Conservation (phyloP, 2,329 filamentous ascomycete genomes). For the Colletotrichum chrysophilum region DNA sequence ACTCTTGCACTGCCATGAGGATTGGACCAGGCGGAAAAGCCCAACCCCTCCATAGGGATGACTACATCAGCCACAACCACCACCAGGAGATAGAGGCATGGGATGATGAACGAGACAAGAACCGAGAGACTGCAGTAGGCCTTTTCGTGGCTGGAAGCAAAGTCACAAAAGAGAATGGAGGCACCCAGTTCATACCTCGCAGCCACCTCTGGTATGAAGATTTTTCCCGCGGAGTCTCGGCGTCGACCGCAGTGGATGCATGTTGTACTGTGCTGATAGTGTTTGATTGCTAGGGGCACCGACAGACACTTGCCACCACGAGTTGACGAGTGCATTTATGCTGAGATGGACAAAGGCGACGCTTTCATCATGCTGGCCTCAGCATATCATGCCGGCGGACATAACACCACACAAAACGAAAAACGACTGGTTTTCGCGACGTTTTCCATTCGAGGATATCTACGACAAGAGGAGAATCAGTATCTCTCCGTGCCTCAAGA, state of each 20-base stretch:
- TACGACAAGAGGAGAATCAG: constrained; percentile 15
- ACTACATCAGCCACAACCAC: constrained; percentile 28
- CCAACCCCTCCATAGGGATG: constrained; percentile 33
- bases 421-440: constrained; percentile 6
- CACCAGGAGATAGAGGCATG: constrained; percentile 19
- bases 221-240: not conserved
- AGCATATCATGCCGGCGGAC: constrained; percentile 27
- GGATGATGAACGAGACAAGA: constrained; percentile 10
- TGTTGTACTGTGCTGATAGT: not conserved
- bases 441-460: constrained; percentile 2
- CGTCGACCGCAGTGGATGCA: not conserved
- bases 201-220: constrained; percentile 28
- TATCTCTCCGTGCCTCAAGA: not conserved
- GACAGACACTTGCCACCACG: not conserved
- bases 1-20: constrained; percentile 8
- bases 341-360: constrained; percentile 27
- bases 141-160: constrained; percentile 32
- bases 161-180: constrained; percentile 32
- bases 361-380: constrained; percentile 28
- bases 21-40: constrained; percentile 28
- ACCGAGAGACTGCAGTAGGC: constrained; percentile 29
- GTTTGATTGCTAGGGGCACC: not conserved
- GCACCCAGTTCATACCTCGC: constrained; percentile 33
- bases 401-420: constrained; percentile 23
- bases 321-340: constrained; percentile 15